Conservation (phyloP, 176 grass and related monocot species). For the Hordeum vulgare region MorexV3_pseudomolecules_assembly NC_058522.1:416594625-416595124, state of each 20-base stretch:
- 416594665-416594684: neutral
- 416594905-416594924: slow-evolving; percentile 10
- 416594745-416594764: neutral
- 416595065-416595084: neutral
- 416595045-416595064: neutral
- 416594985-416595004: slow-evolving; percentile 31
- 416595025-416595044: neutral
- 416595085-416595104: neutral
- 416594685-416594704: neutral
- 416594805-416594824: neutral
- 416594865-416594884: slow-evolving; percentile 4
- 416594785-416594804: slow-evolving; percentile 3
- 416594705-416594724: neutral
- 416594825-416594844: neutral
- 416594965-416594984: neutral
- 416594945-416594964: slow-evolving; percentile 7
- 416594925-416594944: slow-evolving; percentile 26
- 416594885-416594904: slow-evolving; percentile 26
- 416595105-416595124: neutral
- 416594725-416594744: neutral
- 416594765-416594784: slow-evolving; percentile 18
- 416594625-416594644: neutral
- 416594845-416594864: slow-evolving; percentile 22
- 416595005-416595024: neutral
- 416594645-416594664: neutral